A percentile compares a stretch with the other conserved stretches of the same genome.
phyloP scores from a whole-genome alignment of 2,329 filamentous ascomycete species.

The Seiridium unicorne region DNA sequence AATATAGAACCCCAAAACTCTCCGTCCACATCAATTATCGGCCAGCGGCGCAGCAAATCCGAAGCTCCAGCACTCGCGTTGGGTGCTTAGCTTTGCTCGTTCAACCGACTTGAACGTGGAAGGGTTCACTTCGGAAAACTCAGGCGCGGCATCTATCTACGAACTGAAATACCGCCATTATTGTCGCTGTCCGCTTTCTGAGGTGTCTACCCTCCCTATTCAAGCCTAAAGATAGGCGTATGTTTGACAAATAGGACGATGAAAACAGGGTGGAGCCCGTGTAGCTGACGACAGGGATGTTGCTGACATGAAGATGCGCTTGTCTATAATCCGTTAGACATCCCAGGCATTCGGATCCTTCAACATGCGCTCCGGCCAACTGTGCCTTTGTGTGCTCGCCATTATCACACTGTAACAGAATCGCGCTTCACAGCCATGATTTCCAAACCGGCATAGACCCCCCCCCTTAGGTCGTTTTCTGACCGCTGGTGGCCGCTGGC shows the following conservation, averaged over 20 bases:
- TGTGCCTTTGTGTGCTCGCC: neutral
- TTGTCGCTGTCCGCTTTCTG: too few species aligned
- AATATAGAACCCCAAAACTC: neutral
- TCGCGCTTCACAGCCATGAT: neutral
- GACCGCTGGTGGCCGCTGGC: neutral
- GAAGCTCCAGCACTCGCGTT: too few species aligned
- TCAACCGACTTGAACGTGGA: too few species aligned
- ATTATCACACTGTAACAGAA: neutral
- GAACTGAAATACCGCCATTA: too few species aligned
- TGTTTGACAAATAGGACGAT: neutral
- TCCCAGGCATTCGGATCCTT: slow-evolving; percentile 1
- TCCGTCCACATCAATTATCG: too few species aligned
- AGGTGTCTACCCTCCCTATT: too few species aligned
- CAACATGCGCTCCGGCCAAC: neutral
- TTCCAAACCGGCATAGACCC: neutral
- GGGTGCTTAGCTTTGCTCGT: too few species aligned
- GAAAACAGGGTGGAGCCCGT: neutral
- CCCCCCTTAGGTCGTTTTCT: neutral
- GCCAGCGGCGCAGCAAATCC: too few species aligned
- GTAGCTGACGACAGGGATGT: neutral
- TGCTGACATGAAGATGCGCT: neutral
- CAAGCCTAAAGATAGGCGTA: too few species aligned
- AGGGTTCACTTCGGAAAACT: too few species aligned
- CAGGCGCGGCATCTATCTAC: too few species aligned
- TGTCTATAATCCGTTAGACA: neutral